These are phyloP conservation scores for Raddia distichophylla DNA, from an alignment of 176 grass and related monocot genomes.

Conservation along the genomic window DNA sequence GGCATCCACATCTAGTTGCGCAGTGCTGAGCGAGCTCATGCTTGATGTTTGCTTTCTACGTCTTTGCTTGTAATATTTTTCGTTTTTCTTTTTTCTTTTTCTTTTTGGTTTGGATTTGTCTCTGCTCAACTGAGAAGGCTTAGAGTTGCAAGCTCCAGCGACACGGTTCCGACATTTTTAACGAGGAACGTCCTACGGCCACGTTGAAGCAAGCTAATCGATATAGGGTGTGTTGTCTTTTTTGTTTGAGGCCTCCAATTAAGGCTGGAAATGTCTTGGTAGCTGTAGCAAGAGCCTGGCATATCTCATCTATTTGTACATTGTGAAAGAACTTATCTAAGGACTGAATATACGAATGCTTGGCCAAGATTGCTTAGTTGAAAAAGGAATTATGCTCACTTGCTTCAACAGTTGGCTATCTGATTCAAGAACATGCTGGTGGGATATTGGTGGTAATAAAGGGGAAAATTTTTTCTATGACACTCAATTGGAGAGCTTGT, in stretches of 20 bases:
- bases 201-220: constrained; percentile 49
- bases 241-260: constrained; percentile 36
- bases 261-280: constrained; percentile 33
- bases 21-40: neutral
- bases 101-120: constrained; percentile 41
- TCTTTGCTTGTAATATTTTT: constrained; percentile 61
- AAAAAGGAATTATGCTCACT: neutral
- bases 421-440: constrained; percentile 5
- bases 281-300: constrained; percentile 31
- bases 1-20: constrained; percentile 64
- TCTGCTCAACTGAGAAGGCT: constrained; percentile 54
- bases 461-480: no score
- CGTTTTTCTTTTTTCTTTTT: constrained; percentile 17
- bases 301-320: constrained; percentile 51
- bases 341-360: constrained; percentile 44
- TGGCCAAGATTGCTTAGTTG: constrained; percentile 11
- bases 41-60: constrained; percentile 39
- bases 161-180: constrained; percentile 70
- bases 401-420: constrained; percentile 15
- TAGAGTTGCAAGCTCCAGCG: constrained; percentile 40
- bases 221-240: constrained; percentile 47
- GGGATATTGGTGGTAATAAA: neutral
- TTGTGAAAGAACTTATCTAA: constrained; percentile 49
- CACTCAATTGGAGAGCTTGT: no score
- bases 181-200: constrained; percentile 56